Percentiles rank a stretch among this genome's conserved stretches.
Evolutionary conservation across 164 flowering plant species (phyloP).

Genomic region (Aristolochia californica): DNA sequence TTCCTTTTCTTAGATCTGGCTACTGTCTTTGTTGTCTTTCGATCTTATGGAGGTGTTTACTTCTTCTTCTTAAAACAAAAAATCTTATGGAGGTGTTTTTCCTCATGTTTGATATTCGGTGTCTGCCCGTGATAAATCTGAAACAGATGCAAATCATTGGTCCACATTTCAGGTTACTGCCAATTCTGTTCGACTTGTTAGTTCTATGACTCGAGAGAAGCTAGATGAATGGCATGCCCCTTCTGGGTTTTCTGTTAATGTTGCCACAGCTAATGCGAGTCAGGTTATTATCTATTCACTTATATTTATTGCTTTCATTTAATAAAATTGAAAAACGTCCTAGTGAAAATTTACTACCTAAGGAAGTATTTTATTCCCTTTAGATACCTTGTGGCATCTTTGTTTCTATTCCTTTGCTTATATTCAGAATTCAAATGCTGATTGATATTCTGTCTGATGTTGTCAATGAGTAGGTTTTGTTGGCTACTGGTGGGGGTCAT

Average conservation of each 20-base stretch:
- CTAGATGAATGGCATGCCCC: slow-evolving; percentile 84
- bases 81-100: too few species aligned
- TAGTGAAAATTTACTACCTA: not conserved
- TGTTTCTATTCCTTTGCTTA: not conserved
- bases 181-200: slow-evolving; percentile 75
- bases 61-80: too few species aligned
- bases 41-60: too few species aligned
- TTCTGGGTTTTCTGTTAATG: slow-evolving; percentile 77
- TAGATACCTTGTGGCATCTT: not conserved
- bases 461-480: slow-evolving; percentile 48
- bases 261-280: slow-evolving; percentile 92
- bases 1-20: too few species aligned
- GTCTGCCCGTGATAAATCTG: not conserved
- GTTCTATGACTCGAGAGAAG: slow-evolving; percentile 65
- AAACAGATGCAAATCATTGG: not conserved
- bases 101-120: not conserved
- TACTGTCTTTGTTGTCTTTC: too few species aligned
- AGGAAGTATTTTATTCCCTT: too few species aligned
- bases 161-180: slow-evolving; percentile 62
- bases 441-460: not conserved
- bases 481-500: slow-evolving; percentile 94
- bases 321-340: not conserved
- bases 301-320: not conserved
- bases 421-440: too few species aligned
- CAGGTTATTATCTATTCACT: slow-evolving; percentile 41